Evolutionary conservation across 805 yeast genomes (phyloP).

Genomic region (Teunomyces stri): DNA sequence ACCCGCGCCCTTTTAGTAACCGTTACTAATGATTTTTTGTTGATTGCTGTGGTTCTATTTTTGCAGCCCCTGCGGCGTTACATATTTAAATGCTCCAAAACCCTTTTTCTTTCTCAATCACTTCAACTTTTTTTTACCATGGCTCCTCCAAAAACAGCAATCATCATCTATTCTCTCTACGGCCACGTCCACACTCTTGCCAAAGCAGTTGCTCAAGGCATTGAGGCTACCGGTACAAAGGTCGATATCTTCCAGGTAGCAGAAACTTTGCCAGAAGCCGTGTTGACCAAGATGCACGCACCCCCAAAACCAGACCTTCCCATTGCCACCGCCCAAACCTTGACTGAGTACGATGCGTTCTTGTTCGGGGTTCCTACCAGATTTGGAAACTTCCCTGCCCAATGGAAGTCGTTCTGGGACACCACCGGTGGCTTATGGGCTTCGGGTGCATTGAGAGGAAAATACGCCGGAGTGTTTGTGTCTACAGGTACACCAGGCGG

Average conservation of each 20-base stretch:
- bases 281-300: constrained; percentile 56
- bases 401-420: constrained; percentile 24
- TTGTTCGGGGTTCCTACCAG: constrained; percentile 27
- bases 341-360: constrained; percentile 23
- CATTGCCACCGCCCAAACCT: constrained; percentile 18
- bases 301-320: constrained; percentile 40
- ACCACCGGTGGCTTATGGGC: constrained; percentile 25
- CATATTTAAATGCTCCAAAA: background rate
- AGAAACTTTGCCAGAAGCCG: constrained; percentile 65
- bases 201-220: constrained; percentile 61
- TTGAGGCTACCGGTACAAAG: constrained; percentile 59
- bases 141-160: constrained; percentile 29
- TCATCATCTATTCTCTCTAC: constrained; percentile 64
- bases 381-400: constrained; percentile 24
- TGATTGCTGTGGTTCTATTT: too few species aligned
- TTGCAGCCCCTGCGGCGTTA: too few species aligned
- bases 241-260: constrained; percentile 73
- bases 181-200: constrained; percentile 74
- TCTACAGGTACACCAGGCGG: constrained; percentile 25
- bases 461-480: constrained; percentile 24
- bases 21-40: too few species aligned
- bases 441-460: constrained; percentile 18
- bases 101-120: background rate
- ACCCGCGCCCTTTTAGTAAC: too few species aligned
- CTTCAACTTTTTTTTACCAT: background rate